Base-by-base conservation (phyloP, 768 basidiomycete genomes). In the Panaeolus papilionaceus region DNA sequence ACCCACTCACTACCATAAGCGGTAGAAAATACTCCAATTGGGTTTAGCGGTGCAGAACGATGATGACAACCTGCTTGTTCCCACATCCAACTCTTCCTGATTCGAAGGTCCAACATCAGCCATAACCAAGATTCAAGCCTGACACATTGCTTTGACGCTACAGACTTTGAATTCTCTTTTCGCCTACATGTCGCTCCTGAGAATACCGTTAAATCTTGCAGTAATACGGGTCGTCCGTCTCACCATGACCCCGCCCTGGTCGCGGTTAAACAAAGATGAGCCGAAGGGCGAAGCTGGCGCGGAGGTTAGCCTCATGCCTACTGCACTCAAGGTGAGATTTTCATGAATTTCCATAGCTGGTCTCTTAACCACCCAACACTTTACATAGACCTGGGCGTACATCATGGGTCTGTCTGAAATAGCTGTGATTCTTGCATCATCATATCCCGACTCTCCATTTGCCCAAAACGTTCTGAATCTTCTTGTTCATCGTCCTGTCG, bases 171-270 rank as follows among this genome's bases (percentile, higher is more conserved):
- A 10, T 6, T 18, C 9, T 26, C 20, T 23, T 20, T 45, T 45
- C 8, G 9, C 14, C 26, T 64, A 6, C 45, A 75, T 74, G 73
- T 69, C 71, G 18, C 44, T 73, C 14, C 47, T 72, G 45, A 75
- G 71, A 44, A 67, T 77, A 12, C 75, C 76, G 0, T 70, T 76
- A 18, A 66, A 75, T 5, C 61, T 74, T 10, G 72, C 77, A 38
- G 61, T 76, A 12, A 69, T 71, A n/a, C 74, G 72, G 69, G 77
- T 74, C 7, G 71, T 76, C 8, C 71, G 76, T 37, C 66, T 51
- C 0, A 74, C 76, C 14, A 62, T 74, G 70, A 79, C 79, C 0
- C 67, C 76, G 0, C 79, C 78, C 0, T 71, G 75, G 20, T 70
- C 76, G 0, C 73, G 75, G 3, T 71, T 76, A 38, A 54, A 68